These are phyloP conservation scores for Guyanaporus albipodus DNA, from an alignment of 768 basidiomycete genomes.

Conservation along the genomic window DNA sequence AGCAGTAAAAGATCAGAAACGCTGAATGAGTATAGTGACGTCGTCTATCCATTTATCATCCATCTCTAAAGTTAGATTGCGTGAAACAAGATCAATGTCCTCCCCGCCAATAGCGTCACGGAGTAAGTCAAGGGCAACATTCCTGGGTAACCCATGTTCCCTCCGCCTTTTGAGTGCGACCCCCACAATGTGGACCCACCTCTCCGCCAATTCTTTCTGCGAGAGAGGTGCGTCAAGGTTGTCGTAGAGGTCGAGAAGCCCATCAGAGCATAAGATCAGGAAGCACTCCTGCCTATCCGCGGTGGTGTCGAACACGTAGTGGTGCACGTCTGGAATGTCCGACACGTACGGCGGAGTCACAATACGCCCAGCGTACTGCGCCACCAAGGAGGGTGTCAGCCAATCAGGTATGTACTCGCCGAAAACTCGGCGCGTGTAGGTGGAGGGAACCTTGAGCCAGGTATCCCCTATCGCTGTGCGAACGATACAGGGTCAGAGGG, in stretches of 20 bases:
- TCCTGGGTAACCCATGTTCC: slow-evolving; percentile 17
- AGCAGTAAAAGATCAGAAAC: slow-evolving; percentile 23
- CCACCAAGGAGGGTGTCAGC: slow-evolving; percentile 14
- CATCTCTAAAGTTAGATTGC: slow-evolving; percentile 47
- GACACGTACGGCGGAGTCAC: slow-evolving; percentile 47
- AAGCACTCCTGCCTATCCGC: slow-evolving; percentile 21
- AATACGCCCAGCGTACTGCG: slow-evolving; percentile 33
- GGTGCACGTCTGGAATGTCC: slow-evolving; percentile 37
- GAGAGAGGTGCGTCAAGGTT: slow-evolving; percentile 19
- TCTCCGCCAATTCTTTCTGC: slow-evolving; percentile 29
- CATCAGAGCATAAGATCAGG: slow-evolving; percentile 45
- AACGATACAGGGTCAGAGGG: slow-evolving; percentile 14
- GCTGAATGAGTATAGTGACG: slow-evolving; percentile 43
- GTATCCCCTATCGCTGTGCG: slow-evolving; percentile 34
- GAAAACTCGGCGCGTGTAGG: slow-evolving; percentile 33
- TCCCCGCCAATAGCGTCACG: slow-evolving; percentile 43
- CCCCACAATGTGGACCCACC: slow-evolving; percentile 36
- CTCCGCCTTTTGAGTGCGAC: slow-evolving; percentile 20
- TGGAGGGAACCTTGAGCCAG: slow-evolving; percentile 33
- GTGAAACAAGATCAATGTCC: slow-evolving; percentile 37
- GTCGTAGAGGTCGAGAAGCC: slow-evolving; percentile 41
- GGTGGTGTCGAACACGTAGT: slow-evolving; percentile 28
- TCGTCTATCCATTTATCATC: slow-evolving; percentile 50
- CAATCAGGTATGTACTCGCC: slow-evolving; percentile 23
- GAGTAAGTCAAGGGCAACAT: slow-evolving; percentile 40